Base-by-base conservation (phyloP, 139 green algal species). In the Chlamydomonas schloesseri region DNA sequence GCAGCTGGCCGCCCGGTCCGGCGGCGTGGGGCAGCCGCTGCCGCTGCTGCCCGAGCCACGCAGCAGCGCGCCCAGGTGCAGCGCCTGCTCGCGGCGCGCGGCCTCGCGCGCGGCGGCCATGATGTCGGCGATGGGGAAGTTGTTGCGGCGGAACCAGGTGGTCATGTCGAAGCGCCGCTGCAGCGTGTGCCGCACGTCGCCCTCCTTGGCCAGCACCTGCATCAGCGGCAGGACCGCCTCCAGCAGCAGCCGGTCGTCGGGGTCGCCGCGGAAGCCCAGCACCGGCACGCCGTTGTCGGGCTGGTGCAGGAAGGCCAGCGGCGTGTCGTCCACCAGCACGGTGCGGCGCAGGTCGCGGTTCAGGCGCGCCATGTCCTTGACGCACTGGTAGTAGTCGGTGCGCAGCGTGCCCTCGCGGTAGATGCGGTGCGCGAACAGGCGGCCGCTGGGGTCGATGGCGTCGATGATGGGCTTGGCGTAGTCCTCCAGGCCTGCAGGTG, bases 301-400 rank as follows among this genome's bases (percentile, higher is more conserved):
- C 91, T 99, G 95, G 36, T 93, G 87, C 77, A 96, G 90, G 84
- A 98, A 98, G 36, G 96, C 95, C 69, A 99, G 90, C 11, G 96
- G 95, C 10, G 95, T 99, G 92, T 99, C 96, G 87, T 99, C 96
- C 84, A 99, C 92, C 74, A 99, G 91, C 74, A 99, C 91, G 26
- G 93, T 97, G 65, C 93, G 92, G 33, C 28, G 23, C 71, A 92
- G 86, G 81, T 76, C 42, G 24, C 89, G 75, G 72, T 87, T 84
- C 23, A 90, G 28, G 17, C 82, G 80, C 11, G 71, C 88, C 87
- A 99, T 91, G 87, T 99, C 96, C 91, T 99, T 99, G 74, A 99
- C 91, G 89, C 95, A 98, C 81, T 96, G 93, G 91, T 98, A 97
- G 60, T 92, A 87, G 29, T 88, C 73, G 3, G 87, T 93, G 64